Percentiles rank a stretch among this genome's conserved stretches.
Evolutionary conservation across 1,284 basidiomycete genomes (phyloP).

Genomic region (Phlebopus sp.): DNA sequence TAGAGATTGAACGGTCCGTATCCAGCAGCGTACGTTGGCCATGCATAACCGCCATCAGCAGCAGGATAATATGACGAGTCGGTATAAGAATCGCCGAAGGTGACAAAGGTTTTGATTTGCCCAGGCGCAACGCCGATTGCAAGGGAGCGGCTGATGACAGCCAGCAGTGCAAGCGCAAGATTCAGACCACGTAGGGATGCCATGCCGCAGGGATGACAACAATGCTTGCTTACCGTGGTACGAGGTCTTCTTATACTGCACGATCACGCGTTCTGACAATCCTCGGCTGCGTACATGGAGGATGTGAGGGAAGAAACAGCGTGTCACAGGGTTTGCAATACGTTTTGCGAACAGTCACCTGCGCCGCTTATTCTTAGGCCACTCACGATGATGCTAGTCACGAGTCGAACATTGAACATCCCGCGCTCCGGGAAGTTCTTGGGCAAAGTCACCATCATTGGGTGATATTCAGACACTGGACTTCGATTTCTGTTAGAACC

Average conservation of each 20-base stretch:
- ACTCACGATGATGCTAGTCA: no score
- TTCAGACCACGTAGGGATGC: background rate
- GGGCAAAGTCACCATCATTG: no score
- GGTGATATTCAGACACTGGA: no score
- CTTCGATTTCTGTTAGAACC: no score
- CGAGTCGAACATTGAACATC: no score
- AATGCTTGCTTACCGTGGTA: background rate
- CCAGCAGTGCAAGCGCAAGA: conserved; percentile 11
- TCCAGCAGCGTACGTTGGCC: conserved; percentile 42
- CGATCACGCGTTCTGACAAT: background rate
- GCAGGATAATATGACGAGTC: conserved; percentile 33
- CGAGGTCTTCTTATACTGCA: conserved; percentile 5
- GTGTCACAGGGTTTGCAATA: no score
- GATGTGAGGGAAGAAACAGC: background rate
- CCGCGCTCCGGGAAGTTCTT: no score
- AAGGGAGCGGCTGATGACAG: conserved; percentile 10
- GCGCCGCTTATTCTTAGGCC: no score
- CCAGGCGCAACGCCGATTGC: conserved; percentile 22
- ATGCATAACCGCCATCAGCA: conserved; percentile 39
- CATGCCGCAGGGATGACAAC: conserved; percentile 11
- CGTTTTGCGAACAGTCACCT: no score
- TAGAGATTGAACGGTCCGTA: conserved; percentile 39
- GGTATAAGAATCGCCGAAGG: conserved; percentile 48
- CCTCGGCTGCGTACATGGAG: background rate
- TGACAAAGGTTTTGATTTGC: conserved; percentile 42